phyloP scores from a whole-genome alignment of 2,329 filamentous ascomycete genomes.

The Fusarium pseudoanthophilum region DNA sequence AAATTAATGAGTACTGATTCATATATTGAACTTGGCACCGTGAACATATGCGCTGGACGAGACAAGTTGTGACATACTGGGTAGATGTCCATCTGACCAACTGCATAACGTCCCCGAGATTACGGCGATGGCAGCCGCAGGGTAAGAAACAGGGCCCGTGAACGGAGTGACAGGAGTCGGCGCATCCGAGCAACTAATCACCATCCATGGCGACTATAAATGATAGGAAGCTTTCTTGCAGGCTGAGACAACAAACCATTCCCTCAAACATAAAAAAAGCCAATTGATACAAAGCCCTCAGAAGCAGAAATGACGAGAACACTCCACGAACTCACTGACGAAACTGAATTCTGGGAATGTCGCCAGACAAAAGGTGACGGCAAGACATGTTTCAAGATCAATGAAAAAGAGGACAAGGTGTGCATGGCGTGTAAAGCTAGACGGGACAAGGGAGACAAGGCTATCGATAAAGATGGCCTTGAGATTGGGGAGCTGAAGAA shows the following conservation, averaged over 20 bases:
- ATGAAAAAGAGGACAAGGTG: background rate
- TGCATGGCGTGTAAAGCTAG: background rate
- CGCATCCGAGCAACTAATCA: background rate
- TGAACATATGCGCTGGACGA: background rate
- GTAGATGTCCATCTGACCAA: accelerated
- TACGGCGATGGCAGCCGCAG: accelerated
- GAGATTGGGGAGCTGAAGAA: background rate
- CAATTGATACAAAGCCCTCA: accelerated
- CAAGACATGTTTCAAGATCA: background rate
- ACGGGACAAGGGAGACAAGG: background rate
- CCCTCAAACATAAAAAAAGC: accelerated
- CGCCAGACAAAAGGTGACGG: background rate
- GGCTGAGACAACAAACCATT: no score
- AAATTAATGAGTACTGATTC: background rate
- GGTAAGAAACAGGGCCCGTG: accelerated
- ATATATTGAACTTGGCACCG: accelerated
- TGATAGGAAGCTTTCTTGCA: accelerated
- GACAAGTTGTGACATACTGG: accelerated
- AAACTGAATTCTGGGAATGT: background rate
- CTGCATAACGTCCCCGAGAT: accelerated
- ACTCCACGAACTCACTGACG: background rate
- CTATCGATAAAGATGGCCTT: background rate
- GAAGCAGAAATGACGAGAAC: background rate
- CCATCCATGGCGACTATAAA: background rate
- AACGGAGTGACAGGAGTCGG: no score